Conservation (phyloP, 2,329 filamentous ascomycete species). For the Calonectria montana region DNA sequence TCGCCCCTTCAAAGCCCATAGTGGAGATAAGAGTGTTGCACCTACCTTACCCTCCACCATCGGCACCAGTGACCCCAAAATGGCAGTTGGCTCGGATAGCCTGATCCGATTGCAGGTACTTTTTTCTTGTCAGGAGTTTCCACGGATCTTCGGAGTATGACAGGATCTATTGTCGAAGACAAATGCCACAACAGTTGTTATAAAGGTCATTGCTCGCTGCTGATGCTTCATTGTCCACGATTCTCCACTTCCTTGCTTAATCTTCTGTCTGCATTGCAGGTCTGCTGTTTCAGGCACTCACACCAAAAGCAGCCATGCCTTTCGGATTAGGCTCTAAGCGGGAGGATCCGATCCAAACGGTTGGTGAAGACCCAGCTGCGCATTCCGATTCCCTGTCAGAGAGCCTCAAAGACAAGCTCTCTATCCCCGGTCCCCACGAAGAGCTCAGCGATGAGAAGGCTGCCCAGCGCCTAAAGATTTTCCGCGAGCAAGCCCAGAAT, state of each 20-base stretch:
- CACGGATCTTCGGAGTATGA: background rate
- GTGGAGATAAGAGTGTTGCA: background rate
- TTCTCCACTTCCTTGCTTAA: background rate
- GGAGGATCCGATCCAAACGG: background rate
- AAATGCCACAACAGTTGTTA: background rate
- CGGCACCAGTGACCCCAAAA: background rate
- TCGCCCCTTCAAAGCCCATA: background rate
- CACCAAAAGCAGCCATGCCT: constrained; percentile 1
- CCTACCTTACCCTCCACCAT: background rate
- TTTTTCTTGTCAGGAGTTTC: background rate
- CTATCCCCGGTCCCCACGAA: background rate
- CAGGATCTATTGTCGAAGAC: background rate
- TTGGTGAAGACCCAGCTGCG: background rate
- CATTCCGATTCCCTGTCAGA: background rate
- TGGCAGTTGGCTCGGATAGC: background rate
- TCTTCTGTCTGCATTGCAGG: background rate
- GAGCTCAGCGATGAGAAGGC: background rate
- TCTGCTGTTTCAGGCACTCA: background rate
- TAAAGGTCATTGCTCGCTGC: background rate
- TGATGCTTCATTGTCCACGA: background rate
- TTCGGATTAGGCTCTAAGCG: background rate
- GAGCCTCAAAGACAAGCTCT: background rate
- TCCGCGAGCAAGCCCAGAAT: background rate
- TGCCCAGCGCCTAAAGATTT: background rate
- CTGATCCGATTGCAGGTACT: background rate